Conservation (phyloP, 208 protist species). For the Zelonia costaricensis region DNA sequence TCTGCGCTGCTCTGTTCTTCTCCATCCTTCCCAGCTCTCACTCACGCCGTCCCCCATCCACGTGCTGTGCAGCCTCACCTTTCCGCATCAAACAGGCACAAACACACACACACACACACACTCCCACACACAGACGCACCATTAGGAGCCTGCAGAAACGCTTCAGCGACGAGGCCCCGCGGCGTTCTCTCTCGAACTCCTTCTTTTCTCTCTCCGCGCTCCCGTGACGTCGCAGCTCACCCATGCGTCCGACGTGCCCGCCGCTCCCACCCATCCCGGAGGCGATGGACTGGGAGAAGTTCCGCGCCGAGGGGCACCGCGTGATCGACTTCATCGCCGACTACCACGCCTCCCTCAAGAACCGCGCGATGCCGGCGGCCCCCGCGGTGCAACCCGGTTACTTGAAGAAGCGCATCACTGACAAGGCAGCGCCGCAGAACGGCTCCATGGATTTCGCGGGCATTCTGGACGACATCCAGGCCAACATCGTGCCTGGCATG, state of each 20-base stretch:
- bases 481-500: slow-evolving; percentile 62
- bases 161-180: not conserved
- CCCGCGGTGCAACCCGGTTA: slow-evolving; percentile 50
- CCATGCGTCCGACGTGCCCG: slow-evolving; percentile 31
- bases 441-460: slow-evolving; percentile 26
- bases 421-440: slow-evolving; percentile 23
- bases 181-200: not conserved
- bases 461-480: slow-evolving; percentile 45
- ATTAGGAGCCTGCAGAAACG: not conserved
- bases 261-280: slow-evolving; percentile 36
- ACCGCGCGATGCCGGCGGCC: slow-evolving; percentile 33
- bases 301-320: slow-evolving; percentile 39
- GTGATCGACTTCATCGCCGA: slow-evolving; percentile 48
- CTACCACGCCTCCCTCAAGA: slow-evolving; percentile 36
- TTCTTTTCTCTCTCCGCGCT: not conserved
- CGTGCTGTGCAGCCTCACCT: no score
- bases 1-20: no score
- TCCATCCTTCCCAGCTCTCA: no score
- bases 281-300: slow-evolving; percentile 44
- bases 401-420: slow-evolving; percentile 36
- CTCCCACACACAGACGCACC: slow-evolving; percentile 4
- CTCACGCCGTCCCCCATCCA: no score
- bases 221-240: not conserved
- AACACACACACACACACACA: not conserved
- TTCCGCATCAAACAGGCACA: not conserved